Evolutionary conservation across 805 yeast species (phyloP).

Genomic region (Monosporozyma siamensis): DNA sequence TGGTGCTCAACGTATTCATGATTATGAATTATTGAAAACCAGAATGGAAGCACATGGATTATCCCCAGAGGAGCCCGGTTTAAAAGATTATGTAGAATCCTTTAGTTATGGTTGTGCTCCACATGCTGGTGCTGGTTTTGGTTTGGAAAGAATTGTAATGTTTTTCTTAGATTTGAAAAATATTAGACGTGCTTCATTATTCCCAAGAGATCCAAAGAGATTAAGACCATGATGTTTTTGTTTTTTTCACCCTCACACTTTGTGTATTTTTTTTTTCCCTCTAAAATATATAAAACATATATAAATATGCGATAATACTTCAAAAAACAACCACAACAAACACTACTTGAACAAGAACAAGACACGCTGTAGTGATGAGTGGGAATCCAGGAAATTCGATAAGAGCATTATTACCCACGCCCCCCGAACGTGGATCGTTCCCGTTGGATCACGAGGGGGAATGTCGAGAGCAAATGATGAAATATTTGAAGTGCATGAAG

Average conservation of each 20-base stretch:
- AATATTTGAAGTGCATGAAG: constrained; percentile 70
- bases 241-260: neutral
- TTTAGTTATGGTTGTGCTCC: constrained; percentile 95
- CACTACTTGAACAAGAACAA: too few species aligned
- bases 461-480: constrained; percentile 65
- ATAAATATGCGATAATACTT: neutral
- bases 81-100: constrained; percentile 85
- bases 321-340: too few species aligned
- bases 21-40: constrained; percentile 68
- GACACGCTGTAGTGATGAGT: too few species aligned
- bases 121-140: constrained; percentile 99
- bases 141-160: constrained; percentile 97
- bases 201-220: constrained; percentile 98
- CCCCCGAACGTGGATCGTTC: constrained; percentile 95
- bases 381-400: constrained; percentile 41
- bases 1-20: constrained; percentile 99
- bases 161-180: constrained; percentile 94
- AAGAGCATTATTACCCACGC: constrained; percentile 61
- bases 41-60: constrained; percentile 80
- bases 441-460: constrained; percentile 88
- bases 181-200: constrained; percentile 94
- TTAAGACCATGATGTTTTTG: constrained; percentile 54
- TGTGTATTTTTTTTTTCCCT: neutral
- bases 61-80: constrained; percentile 71
- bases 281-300: too few species aligned